Evolutionary conservation across 441 rosid genomes (phyloP).

Genomic region (Breynia disticha): DNA sequence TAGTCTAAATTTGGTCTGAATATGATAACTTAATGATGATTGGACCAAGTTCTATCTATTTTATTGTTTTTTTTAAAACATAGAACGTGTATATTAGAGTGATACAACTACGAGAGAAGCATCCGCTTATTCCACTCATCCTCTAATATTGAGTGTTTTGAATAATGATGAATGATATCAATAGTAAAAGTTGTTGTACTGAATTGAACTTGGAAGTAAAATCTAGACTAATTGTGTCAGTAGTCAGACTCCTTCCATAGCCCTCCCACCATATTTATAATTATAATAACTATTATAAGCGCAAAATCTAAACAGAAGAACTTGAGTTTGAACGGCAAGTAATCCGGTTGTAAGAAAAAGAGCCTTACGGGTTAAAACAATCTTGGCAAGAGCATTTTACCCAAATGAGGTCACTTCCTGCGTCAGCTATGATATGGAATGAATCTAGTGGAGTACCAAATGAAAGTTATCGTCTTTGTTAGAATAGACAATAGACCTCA

Average conservation of each 20-base stretch:
- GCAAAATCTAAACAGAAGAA: neutral
- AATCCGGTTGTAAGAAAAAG: constrained; percentile 24
- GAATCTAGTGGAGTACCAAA: constrained; percentile 36
- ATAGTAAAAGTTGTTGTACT: too few species aligned
- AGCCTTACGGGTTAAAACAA: constrained; percentile 26
- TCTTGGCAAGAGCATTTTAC: constrained; percentile 37
- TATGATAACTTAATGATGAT: too few species aligned
- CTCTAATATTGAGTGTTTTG: too few species aligned
- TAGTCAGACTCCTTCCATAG: constrained; percentile 23
- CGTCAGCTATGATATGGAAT: constrained; percentile 28
- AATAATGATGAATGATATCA: too few species aligned
- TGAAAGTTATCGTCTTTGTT: constrained; percentile 19
- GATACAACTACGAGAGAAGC: too few species aligned
- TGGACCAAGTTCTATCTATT: too few species aligned
- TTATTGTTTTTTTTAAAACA: too few species aligned
- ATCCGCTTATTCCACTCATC: too few species aligned
- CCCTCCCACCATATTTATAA: constrained; percentile 20
- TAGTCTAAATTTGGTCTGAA: too few species aligned
- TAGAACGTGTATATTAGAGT: too few species aligned
- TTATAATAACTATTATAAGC: constrained; percentile 17
- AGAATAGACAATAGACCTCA: too few species aligned
- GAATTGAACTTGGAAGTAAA: constrained; percentile 16
- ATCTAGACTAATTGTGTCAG: constrained; percentile 26
- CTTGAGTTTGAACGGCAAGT: constrained; percentile 15
- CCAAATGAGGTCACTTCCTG: constrained; percentile 47